Percentiles rank a stretch among this genome's conserved stretches.
Evolutionary conservation across 306 rosid genomes (phyloP).

Genomic region (Cicer cuneatum): DNA sequence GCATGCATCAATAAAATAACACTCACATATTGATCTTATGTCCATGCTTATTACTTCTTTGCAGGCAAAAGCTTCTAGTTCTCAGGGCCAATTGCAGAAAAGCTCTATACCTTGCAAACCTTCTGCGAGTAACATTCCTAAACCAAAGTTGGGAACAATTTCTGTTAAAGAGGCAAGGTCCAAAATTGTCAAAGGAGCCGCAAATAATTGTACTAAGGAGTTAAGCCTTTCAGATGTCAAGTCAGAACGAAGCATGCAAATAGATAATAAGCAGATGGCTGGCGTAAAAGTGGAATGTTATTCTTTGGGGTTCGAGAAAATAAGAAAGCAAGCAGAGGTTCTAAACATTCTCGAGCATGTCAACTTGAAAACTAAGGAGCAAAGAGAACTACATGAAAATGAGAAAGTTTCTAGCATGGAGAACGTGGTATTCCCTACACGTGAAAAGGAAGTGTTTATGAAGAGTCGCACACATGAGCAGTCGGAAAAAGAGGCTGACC

Average conservation of each 20-base stretch:
- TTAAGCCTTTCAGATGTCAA: conserved; percentile 40
- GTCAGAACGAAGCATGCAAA: conserved; percentile 46
- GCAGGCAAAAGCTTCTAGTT: conserved; percentile 64
- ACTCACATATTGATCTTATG: conserved; percentile 30
- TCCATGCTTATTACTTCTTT: conserved; percentile 29
- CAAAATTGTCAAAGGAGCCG: conserved; percentile 41
- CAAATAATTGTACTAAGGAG: conserved; percentile 36
- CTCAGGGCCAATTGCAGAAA: conserved; percentile 48
- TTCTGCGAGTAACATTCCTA: conserved; percentile 46
- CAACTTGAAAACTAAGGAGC: conserved; percentile 31
- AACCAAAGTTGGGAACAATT: conserved; percentile 46
- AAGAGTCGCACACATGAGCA: conserved; percentile 36
- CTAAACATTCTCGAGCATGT: conserved; percentile 36
- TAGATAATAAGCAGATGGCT: conserved; percentile 35
- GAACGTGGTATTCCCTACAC: conserved; percentile 42
- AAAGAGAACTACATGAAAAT: conserved; percentile 43
- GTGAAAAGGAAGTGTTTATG: conserved; percentile 36
- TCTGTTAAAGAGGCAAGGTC: conserved; percentile 45
- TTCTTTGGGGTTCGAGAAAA: conserved; percentile 37
- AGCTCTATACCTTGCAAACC: conserved; percentile 55
- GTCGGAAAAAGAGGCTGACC: conserved; percentile 47
- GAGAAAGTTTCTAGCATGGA: conserved; percentile 44
- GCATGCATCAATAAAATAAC: conserved; percentile 14
- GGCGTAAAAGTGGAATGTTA: conserved; percentile 36
- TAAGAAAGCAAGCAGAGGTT: conserved; percentile 37